Conservation (phyloP, 2,329 filamentous ascomycete genomes). For the Calonectria henricotiae region DNA sequence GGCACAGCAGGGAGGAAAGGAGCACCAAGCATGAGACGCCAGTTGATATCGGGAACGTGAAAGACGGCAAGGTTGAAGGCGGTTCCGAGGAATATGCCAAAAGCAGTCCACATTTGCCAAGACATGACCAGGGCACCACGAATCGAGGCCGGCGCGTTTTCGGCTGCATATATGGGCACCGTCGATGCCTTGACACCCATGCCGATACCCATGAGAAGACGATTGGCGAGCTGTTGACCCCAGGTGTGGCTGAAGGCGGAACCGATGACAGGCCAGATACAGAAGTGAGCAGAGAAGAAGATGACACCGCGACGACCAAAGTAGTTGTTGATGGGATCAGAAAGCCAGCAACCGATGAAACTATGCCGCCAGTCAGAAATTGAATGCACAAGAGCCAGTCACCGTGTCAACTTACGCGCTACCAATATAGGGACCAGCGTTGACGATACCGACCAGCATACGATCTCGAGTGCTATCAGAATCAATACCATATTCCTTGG, state of each 20-base stretch:
- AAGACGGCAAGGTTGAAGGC: conserved; percentile 58
- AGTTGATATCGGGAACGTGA: conserved; percentile 52
- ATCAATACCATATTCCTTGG: conserved; percentile 61
- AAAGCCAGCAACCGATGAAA: conserved; percentile 74
- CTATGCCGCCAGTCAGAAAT: conserved; percentile 46
- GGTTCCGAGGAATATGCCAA: conserved; percentile 66
- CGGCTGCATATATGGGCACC: conserved; percentile 83
- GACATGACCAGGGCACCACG: conserved; percentile 86
- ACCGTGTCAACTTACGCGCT: conserved; percentile 57
- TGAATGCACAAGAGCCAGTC: background rate
- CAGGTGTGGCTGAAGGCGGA: conserved; percentile 77
- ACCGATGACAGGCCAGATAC: conserved; percentile 76
- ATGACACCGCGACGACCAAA: conserved; percentile 71
- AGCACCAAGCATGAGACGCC: conserved; percentile 70
- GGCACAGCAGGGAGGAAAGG: conserved; percentile 74
- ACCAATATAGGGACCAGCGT: conserved; percentile 69
- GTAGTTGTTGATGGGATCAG: conserved; percentile 73
- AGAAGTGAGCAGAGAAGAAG: conserved; percentile 82
- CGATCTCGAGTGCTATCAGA: conserved; percentile 54
- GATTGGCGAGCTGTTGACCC: conserved; percentile 77
- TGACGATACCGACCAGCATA: conserved; percentile 77
- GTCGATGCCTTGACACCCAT: conserved; percentile 78
- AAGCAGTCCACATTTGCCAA: conserved; percentile 80
- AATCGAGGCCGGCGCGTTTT: conserved; percentile 78
- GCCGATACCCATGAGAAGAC: conserved; percentile 79